Evolutionary conservation across 2,329 filamentous ascomycete genomes (phyloP).

Genomic region (Chaetomiaceae sp.): DNA sequence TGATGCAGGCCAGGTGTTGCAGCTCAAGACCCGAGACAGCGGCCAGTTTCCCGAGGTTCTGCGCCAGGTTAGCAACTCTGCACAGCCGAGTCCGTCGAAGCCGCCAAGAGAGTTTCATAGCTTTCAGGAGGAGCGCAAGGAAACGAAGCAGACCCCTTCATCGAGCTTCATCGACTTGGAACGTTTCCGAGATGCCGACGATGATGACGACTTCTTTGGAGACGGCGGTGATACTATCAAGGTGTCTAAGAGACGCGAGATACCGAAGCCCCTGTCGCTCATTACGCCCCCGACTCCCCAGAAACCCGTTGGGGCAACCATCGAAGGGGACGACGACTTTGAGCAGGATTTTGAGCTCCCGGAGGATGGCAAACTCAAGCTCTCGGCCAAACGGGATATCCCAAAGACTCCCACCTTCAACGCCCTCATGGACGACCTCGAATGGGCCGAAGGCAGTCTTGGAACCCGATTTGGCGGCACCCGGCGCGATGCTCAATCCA

Average conservation of each 20-base stretch:
- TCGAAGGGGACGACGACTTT: constrained; percentile 57
- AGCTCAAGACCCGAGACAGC: constrained; percentile 59
- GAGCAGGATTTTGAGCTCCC: constrained; percentile 70
- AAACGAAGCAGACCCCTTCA: constrained; percentile 33
- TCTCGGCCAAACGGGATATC: constrained; percentile 58
- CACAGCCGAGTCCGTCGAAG: constrained; percentile 47
- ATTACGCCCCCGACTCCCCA: constrained; percentile 53
- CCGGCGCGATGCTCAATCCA: constrained; percentile 69
- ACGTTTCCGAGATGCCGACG: constrained; percentile 57
- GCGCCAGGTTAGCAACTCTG: constrained; percentile 59
- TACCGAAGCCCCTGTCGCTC: constrained; percentile 46
- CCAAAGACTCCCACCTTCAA: constrained; percentile 57
- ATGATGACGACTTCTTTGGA: constrained; percentile 59
- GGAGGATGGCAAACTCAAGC: constrained; percentile 57
- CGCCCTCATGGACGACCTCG: constrained; percentile 66
- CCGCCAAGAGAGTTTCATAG: constrained; percentile 25
- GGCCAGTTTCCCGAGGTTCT: constrained; percentile 62
- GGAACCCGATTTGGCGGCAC: constrained; percentile 88
- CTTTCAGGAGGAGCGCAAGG: constrained; percentile 30
- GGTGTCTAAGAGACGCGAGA: constrained; percentile 54
- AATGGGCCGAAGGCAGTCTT: constrained; percentile 91
- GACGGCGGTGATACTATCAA: constrained; percentile 64
- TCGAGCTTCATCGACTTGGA: constrained; percentile 54
- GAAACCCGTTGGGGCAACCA: constrained; percentile 37
- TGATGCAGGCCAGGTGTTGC: constrained; percentile 51